Evolutionary conservation across 1,139 yeast species (phyloP).

Genomic region (Pichia cactophila): DNA sequence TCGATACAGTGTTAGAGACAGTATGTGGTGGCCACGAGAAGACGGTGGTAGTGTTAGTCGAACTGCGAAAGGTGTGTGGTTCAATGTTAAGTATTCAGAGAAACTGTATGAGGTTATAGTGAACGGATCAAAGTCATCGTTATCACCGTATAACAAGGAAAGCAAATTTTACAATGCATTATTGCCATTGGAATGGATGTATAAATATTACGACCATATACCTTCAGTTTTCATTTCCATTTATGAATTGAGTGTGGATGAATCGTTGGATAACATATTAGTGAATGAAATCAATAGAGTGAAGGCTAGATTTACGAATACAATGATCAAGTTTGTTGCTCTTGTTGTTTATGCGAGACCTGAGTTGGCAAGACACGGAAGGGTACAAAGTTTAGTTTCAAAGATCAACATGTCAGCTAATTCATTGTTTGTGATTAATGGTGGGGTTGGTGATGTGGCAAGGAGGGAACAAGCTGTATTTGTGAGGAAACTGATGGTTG

Average conservation of each 20-base stretch:
- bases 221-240: slow-evolving; percentile 40
- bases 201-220: slow-evolving; percentile 35
- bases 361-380: background rate
- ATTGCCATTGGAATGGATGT: slow-evolving; percentile 40
- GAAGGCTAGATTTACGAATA: slow-evolving; percentile 28
- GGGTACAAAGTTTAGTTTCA: slow-evolving; percentile 26
- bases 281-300: slow-evolving; percentile 30
- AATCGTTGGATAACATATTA: slow-evolving; percentile 22
- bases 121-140: slow-evolving; percentile 18
- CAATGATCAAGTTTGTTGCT: slow-evolving; percentile 11
- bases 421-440: slow-evolving; percentile 13
- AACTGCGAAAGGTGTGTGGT: slow-evolving; percentile 13
- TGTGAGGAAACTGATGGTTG: slow-evolving; percentile 11
- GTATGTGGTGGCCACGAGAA: slow-evolving; percentile 24
- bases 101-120: slow-evolving; percentile 14
- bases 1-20: slow-evolving; percentile 24
- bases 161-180: slow-evolving; percentile 36
- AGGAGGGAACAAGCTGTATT: slow-evolving; percentile 9
- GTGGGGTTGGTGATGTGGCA: slow-evolving; percentile 5
- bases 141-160: slow-evolving; percentile 35
- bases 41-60: slow-evolving; percentile 13
- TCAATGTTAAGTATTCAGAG: slow-evolving; percentile 27
- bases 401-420: slow-evolving; percentile 35
- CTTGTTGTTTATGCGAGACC: slow-evolving; percentile 8
- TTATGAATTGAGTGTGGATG: slow-evolving; percentile 29